These are phyloP conservation scores for Fusarium beomiforme DNA, from an alignment of 2,329 filamentous ascomycete genomes.

Conservation along the genomic window DNA sequence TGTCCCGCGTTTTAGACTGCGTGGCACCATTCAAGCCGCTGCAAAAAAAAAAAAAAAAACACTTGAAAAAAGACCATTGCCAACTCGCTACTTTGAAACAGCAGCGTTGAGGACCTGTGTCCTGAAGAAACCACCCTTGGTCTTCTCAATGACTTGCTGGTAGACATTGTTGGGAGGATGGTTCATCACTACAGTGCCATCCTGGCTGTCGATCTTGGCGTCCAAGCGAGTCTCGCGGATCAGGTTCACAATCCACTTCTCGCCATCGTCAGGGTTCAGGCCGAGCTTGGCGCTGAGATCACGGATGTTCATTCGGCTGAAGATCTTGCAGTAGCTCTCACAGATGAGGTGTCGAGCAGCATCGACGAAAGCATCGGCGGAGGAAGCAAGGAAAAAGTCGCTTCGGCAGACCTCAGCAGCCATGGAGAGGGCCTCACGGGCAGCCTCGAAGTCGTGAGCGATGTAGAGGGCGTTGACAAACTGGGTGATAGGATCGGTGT, in stretches of 20 bases:
- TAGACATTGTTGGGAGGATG: conserved; percentile 98
- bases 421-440: conserved; percentile 84
- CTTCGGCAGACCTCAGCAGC: conserved; percentile 91
- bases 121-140: conserved; percentile 98
- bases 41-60: conserved; percentile 41
- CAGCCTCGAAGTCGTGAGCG: conserved; percentile 88
- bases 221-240: conserved; percentile 97
- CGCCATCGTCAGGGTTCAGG: conserved; percentile 91
- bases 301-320: conserved; percentile 97
- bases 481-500: conserved; percentile 93
- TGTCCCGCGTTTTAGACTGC: conserved; percentile 25
- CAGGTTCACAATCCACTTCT: conserved; percentile 99
- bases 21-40: conserved; percentile 37
- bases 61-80: conserved; percentile 25
- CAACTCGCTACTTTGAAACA: conserved; percentile 60
- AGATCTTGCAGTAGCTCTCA: conserved; percentile 99
- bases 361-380: conserved; percentile 90
- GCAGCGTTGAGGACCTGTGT: conserved; percentile 90
- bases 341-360: conserved; percentile 96
- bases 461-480: conserved; percentile 97
- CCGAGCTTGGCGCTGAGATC: conserved; percentile 93
- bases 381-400: conserved; percentile 93
- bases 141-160: conserved; percentile 99
- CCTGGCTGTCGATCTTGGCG: conserved; percentile 99
- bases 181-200: conserved; percentile 99